These are phyloP conservation scores for Aspergillus avenaceus DNA, from an alignment of 495 filamentous ascomycete species.

Conservation along the genomic window DNA sequence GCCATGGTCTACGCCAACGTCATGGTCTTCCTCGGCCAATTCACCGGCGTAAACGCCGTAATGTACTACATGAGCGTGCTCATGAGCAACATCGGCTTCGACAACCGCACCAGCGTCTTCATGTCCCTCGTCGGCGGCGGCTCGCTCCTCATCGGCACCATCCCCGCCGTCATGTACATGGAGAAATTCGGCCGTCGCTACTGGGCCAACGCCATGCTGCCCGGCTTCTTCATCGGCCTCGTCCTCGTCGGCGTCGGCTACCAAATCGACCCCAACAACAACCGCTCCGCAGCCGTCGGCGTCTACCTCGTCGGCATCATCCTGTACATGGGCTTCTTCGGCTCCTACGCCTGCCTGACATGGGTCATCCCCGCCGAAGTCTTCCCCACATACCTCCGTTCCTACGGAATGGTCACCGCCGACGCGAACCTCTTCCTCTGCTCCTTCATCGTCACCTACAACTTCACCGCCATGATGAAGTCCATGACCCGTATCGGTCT, in stretches of 20 bases:
- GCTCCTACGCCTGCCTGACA: constrained; percentile 58
- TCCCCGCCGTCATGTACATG: constrained; percentile 58
- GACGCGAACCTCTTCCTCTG: constrained; percentile 54
- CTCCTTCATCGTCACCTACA: constrained; percentile 62
- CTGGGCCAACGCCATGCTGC: constrained; percentile 59
- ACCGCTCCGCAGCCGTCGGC: constrained; percentile 41
- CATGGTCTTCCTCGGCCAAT: constrained; percentile 60
- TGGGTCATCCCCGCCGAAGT: constrained; percentile 60
- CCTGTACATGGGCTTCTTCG: constrained; percentile 60
- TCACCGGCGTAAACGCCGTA: constrained; percentile 58
- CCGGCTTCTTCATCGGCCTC: constrained; percentile 57
- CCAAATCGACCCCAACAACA: constrained; percentile 33
- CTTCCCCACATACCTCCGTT: constrained; percentile 57
- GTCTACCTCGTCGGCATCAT: constrained; percentile 55
- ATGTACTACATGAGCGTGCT: constrained; percentile 61
- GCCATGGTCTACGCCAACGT: constrained; percentile 58
- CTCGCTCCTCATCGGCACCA: constrained; percentile 51
- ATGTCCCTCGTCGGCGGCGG: constrained; percentile 62
- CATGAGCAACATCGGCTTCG: constrained; percentile 55
- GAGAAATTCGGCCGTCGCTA: constrained; percentile 56
- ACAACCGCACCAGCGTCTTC: constrained; percentile 46
- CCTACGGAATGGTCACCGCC: constrained; percentile 56
- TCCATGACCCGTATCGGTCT: constrained; percentile 55
- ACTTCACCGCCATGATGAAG: constrained; percentile 55
- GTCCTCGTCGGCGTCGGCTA: constrained; percentile 54